Conservation (phyloP, 2,329 filamentous ascomycete species). For the Diaporthe citriasiana region DNA sequence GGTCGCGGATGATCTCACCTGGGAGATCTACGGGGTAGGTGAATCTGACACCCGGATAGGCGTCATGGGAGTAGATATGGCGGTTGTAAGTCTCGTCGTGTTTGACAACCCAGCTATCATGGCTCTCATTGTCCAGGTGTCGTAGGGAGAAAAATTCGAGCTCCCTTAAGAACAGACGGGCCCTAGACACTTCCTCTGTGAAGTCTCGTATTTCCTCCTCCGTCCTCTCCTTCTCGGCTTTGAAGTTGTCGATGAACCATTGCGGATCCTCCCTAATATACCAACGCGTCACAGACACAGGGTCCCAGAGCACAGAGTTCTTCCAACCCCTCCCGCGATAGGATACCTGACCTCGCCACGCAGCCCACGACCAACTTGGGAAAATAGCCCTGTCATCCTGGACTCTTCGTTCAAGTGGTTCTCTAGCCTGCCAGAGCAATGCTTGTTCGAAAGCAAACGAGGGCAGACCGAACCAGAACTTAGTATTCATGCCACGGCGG, state of each 20-base stretch:
- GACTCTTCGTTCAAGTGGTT: neutral
- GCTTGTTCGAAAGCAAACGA: neutral
- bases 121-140: neutral
- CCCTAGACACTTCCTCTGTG: neutral
- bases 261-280: neutral
- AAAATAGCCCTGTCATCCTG: neutral
- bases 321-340: neutral
- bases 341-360: neutral
- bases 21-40: neutral
- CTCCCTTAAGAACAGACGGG: neutral
- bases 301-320: neutral
- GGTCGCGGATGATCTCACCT: neutral
- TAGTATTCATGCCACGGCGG: neutral
- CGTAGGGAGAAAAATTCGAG: neutral
- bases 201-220: neutral
- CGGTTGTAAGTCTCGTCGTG: neutral
- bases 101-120: neutral
- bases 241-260: neutral
- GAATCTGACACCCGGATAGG: neutral
- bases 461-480: conserved; percentile 5
- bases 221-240: neutral
- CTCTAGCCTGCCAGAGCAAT: neutral
- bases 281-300: neutral
- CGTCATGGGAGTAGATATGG: conserved; percentile 6
- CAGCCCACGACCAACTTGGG: conserved; percentile 9